Percentiles rank a stretch among this genome's conserved stretches.
phyloP scores from a whole-genome alignment of 352 stramenopile species.

The Globisporangium okanoganense region DNA sequence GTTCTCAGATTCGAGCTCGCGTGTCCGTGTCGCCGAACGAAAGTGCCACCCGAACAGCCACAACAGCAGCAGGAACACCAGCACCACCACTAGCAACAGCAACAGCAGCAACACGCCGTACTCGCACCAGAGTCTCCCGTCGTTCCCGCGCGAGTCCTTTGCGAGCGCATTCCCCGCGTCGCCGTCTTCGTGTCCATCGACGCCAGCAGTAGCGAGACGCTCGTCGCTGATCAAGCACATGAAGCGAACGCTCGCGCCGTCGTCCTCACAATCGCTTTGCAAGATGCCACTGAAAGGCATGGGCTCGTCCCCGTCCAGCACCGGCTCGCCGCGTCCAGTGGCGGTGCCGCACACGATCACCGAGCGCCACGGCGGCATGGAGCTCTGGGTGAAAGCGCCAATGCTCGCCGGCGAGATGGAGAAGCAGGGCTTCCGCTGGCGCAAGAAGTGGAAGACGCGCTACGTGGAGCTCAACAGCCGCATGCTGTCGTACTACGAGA shows the following conservation, averaged over 20 bases:
- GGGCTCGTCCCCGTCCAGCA: conserved; percentile 9
- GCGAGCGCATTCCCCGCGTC: conserved; percentile 13
- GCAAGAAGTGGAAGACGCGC: conserved; percentile 72
- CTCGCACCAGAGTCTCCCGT: conserved; percentile 4
- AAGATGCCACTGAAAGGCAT: conserved; percentile 4
- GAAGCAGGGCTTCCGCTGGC: conserved; percentile 75
- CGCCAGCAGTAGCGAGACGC: background rate
- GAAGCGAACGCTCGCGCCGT: conserved; percentile 6
- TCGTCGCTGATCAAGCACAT: conserved; percentile 7
- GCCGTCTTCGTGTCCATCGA: background rate
- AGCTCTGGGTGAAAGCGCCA: conserved; percentile 76
- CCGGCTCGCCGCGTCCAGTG: conserved; percentile 21
- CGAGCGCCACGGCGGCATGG: conserved; percentile 54
- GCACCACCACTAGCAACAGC: conserved; percentile 7
- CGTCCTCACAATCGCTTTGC: background rate
- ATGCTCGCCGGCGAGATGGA: conserved; percentile 64
- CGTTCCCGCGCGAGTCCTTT: conserved; percentile 7
- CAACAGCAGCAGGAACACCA: conserved; percentile 1
- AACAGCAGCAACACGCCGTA: background rate
- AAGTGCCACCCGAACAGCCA: conserved; percentile 1
- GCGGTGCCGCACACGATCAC: conserved; percentile 77
- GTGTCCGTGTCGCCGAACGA: conserved; percentile 5
- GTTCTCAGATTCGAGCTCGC: conserved; percentile 6
- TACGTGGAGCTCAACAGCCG: conserved; percentile 75
- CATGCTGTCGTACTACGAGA: conserved; percentile 62